Percentiles rank a stretch among this genome's conserved stretches.
Conservation (phyloP, 2,329 filamentous ascomycete genomes). For the Aspergillus spinulosporus region DNA sequence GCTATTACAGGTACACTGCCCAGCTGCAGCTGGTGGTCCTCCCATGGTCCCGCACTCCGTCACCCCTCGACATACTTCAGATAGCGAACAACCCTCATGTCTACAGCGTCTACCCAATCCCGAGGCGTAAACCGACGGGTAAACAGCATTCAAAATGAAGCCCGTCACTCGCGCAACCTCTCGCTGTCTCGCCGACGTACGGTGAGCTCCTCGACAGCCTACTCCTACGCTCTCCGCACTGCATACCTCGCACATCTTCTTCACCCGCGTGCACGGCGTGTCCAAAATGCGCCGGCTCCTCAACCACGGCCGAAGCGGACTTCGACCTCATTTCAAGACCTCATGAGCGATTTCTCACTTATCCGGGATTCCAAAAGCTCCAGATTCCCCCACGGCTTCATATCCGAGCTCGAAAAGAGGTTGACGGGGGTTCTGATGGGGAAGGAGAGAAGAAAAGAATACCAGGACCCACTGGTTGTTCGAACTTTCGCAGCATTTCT, state of each 20-base stretch:
- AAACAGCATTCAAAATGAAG: constrained; percentile 49
- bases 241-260: constrained; percentile 92
- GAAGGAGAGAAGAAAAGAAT: constrained; percentile 81
- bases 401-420: constrained; percentile 71
- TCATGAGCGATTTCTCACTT: constrained; percentile 82
- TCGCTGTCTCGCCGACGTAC: constrained; percentile 46
- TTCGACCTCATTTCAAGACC: constrained; percentile 72
- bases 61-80: constrained; percentile 26
- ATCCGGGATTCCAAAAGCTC: constrained; percentile 69
- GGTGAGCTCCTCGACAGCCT: constrained; percentile 71
- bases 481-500: constrained; percentile 92
- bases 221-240: constrained; percentile 83
- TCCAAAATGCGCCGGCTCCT: constrained; percentile 74
- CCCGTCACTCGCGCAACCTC: constrained; percentile 43
- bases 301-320: constrained; percentile 67
- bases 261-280: constrained; percentile 83
- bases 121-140: constrained; percentile 49
- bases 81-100: constrained; percentile 41
- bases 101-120: constrained; percentile 48
- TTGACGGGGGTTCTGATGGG: constrained; percentile 79
- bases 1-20: constrained; percentile 1
- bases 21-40: constrained; percentile 22
- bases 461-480: constrained; percentile 85
- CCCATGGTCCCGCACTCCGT: constrained; percentile 38
- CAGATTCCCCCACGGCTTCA: constrained; percentile 70